phyloP scores from a whole-genome alignment of 768 basidiomycete species.

The Panellus pusillus region DNA sequence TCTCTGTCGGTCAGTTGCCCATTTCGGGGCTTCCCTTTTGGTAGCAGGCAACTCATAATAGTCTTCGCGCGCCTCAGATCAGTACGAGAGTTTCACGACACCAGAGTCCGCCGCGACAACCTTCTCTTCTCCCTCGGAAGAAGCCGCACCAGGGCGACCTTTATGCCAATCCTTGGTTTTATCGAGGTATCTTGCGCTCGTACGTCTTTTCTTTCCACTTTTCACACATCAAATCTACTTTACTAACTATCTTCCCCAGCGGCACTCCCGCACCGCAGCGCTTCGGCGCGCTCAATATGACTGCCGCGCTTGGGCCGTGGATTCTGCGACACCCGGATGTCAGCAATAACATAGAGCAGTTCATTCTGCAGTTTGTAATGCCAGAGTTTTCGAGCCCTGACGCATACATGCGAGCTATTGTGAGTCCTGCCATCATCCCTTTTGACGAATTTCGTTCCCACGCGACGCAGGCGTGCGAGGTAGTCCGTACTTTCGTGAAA shows the following conservation, averaged over 20 bases:
- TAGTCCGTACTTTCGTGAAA: constrained; percentile 74
- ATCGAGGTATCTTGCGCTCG: constrained; percentile 74
- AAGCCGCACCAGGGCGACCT: constrained; percentile 79
- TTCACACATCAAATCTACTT: background rate
- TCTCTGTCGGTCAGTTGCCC: constrained; percentile 60
- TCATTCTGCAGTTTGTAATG: constrained; percentile 71
- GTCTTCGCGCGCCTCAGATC: constrained; percentile 50
- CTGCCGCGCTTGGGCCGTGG: constrained; percentile 69
- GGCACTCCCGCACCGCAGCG: constrained; percentile 58
- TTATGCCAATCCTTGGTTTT: constrained; percentile 76
- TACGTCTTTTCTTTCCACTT: constrained; percentile 24
- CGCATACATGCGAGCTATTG: constrained; percentile 77
- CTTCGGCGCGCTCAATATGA: constrained; percentile 86
- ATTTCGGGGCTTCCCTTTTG: background rate
- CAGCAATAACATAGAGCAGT: constrained; percentile 72
- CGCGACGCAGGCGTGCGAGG: constrained; percentile 66
- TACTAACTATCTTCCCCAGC: constrained; percentile 17
- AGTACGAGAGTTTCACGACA: constrained; percentile 76
- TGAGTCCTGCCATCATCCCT: constrained; percentile 34
- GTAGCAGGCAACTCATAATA: background rate
- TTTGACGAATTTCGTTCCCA: background rate
- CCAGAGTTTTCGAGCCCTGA: constrained; percentile 68
- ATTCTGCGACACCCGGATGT: constrained; percentile 86
- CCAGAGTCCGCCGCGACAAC: constrained; percentile 78
- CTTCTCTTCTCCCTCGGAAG: constrained; percentile 77